phyloP scores from a whole-genome alignment of 345 rosid genomes.

The Clausena lansium region DNA sequence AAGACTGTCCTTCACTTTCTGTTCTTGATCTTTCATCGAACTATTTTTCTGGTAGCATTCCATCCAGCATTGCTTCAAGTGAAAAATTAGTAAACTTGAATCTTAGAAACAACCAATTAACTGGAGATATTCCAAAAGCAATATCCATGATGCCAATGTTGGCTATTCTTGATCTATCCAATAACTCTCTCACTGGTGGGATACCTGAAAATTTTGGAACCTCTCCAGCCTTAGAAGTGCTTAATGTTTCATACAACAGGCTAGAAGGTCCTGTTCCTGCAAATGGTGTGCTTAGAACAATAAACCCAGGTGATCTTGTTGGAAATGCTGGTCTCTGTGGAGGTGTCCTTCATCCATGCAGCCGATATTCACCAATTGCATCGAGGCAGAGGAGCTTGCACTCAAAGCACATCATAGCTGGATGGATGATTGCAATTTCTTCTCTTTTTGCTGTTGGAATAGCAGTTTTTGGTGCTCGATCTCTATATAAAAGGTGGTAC shows the following conservation, averaged over 20 bases:
- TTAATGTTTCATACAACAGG: slow-evolving; percentile 79
- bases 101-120: slow-evolving; percentile 59
- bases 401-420: slow-evolving; percentile 48
- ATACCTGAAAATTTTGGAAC: slow-evolving; percentile 75
- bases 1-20: slow-evolving; percentile 85
- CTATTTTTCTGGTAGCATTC: slow-evolving; percentile 65
- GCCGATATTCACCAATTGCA: slow-evolving; percentile 24
- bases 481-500: slow-evolving; percentile 55
- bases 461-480: slow-evolving; percentile 36
- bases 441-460: slow-evolving; percentile 53
- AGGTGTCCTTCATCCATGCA: slow-evolving; percentile 75
- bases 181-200: slow-evolving; percentile 70
- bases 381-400: slow-evolving; percentile 41
- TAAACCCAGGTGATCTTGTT: slow-evolving; percentile 67
- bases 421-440: slow-evolving; percentile 68
- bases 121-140: slow-evolving; percentile 66
- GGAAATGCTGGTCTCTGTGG: slow-evolving; percentile 85
- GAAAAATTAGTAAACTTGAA: slow-evolving; percentile 68
- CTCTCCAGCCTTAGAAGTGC: slow-evolving; percentile 76
- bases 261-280: slow-evolving; percentile 80
- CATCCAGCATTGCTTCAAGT: slow-evolving; percentile 84
- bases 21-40: slow-evolving; percentile 82
- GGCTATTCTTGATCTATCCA: slow-evolving; percentile 83
- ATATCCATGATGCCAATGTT: slow-evolving; percentile 77
- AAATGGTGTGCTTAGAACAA: slow-evolving; percentile 71